Evolutionary conservation across 768 basidiomycete species (phyloP).

Genomic region (Suillus plorans): DNA sequence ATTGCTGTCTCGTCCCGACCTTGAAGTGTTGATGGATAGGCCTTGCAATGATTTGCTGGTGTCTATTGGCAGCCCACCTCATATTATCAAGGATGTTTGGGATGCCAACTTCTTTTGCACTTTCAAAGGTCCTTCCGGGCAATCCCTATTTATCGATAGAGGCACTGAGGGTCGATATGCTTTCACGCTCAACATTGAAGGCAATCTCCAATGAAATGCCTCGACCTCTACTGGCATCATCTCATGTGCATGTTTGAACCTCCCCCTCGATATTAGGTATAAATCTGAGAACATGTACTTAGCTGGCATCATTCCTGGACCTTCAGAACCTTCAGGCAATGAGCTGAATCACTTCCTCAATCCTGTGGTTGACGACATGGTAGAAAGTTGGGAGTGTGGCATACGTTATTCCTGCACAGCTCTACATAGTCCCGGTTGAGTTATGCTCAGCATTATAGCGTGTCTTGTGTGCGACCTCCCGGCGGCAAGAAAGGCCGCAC

Average conservation of each 20-base stretch:
- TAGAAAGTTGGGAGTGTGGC: background rate
- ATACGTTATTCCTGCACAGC: conserved; percentile 12
- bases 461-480: conserved; percentile 26
- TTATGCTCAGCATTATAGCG: conserved; percentile 12
- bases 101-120: background rate
- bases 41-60: no score
- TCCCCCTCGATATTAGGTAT: no score
- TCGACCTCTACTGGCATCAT: no score
- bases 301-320: no score
- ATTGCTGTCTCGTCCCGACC: no score
- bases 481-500: no score
- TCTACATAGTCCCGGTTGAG: background rate
- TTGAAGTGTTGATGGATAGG: no score
- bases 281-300: no score
- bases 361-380: no score
- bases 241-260: no score
- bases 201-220: conserved; percentile 12
- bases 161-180: conserved; percentile 14
- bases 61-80: background rate
- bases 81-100: background rate
- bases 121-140: conserved; percentile 13
- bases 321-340: no score
- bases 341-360: no score
- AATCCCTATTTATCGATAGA: conserved; percentile 20
- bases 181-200: conserved; percentile 9